Base-by-base conservation (phyloP, 495 filamentous ascomycete species). In the Hamigera avellanea region DNA sequence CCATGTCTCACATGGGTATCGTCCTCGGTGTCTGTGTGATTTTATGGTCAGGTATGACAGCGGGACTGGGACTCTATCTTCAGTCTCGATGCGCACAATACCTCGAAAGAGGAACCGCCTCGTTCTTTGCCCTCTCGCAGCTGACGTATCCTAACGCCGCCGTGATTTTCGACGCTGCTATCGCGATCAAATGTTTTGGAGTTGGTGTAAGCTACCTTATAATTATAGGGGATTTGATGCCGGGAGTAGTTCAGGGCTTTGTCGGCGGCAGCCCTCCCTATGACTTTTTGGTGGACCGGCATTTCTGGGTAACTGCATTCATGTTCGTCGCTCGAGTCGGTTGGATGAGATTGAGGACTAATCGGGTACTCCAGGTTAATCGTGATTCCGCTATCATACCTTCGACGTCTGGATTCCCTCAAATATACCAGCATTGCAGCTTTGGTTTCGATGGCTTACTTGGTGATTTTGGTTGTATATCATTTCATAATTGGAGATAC, bases 251-350 rank as follows among this genome's bases (percentile, higher is more conserved):
- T 0, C 62, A 73, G 50, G 87, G 86, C 1, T 81, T 88, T 53
- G 67, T 61, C 32, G 75, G 80, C 32, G 62, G 67, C 28, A 70
- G 67, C 3, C 74, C 69, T 0, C 69, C 65, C 3, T 66, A 79
- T 33, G 69, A 73, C 13, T 95, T 83, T 49, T 63, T 95, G 33
- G 67, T 84, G 26, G 87, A 98, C 54, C 74, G 93, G 23, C 81
- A 85, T 50, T 96, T 98, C 52, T 98, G 91, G 91, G 80, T 98
- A 32, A 95, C 91, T n/a, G 89, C 74, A 14, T 98, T 96, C 50
- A 89, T 95, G 83, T 86, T 57, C 42, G 77, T 54, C 28, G 35
- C 14, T 19, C 6, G 7, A 14, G 19, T 15, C 16, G 6, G 28
- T 10, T 0, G 1, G 12, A 32, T 2, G 10, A 10, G 29, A n/a